A percentile compares a stretch with the other conserved stretches of the same genome.
Evolutionary conservation across 805 yeast species (phyloP).

Genomic region (Schizosaccharomyces osmophilus): DNA sequence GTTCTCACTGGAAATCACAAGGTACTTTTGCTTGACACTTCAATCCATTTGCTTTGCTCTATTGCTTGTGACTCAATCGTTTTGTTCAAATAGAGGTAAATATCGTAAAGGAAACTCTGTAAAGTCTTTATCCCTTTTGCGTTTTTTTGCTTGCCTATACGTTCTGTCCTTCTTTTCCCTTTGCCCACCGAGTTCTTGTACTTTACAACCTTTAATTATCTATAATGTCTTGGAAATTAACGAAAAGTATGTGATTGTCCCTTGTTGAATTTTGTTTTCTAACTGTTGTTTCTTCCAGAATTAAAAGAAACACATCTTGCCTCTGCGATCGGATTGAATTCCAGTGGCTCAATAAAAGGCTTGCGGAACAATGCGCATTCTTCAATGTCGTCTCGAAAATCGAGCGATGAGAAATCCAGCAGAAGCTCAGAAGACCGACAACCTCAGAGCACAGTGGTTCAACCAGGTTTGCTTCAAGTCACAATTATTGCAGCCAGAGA

Average conservation of each 20-base stretch:
- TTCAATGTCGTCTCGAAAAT: background rate
- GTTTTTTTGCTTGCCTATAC: too few relatives aligned
- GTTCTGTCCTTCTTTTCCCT: too few relatives aligned
- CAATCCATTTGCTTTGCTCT: too few relatives aligned
- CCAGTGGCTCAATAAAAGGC: background rate
- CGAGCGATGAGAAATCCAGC: constrained; percentile 2
- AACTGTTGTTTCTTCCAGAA: constrained; percentile 8
- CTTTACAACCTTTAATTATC: background rate
- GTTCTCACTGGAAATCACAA: too few relatives aligned
- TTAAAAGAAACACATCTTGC: constrained; percentile 19
- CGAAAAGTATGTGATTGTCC: constrained; percentile 16
- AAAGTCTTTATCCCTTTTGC: too few relatives aligned
- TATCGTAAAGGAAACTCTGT: too few relatives aligned
- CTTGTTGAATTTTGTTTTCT: background rate
- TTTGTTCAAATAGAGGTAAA: too few relatives aligned
- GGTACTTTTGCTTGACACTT: too few relatives aligned
- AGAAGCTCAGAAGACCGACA: constrained; percentile 5
- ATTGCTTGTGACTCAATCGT: too few relatives aligned
- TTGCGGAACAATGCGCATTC: background rate
- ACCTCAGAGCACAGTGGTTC: constrained; percentile 11
- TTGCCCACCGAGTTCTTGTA: too few relatives aligned
- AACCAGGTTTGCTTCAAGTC: constrained; percentile 55
- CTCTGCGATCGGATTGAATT: constrained; percentile 6
- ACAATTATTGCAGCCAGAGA: constrained; percentile 49
- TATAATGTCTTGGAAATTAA: constrained; percentile 20